Evolutionary conservation across 805 yeast species (phyloP), one percentile per base, ranked within the genome.

Genomic region (Cyberlindnera saturnus): DNA sequence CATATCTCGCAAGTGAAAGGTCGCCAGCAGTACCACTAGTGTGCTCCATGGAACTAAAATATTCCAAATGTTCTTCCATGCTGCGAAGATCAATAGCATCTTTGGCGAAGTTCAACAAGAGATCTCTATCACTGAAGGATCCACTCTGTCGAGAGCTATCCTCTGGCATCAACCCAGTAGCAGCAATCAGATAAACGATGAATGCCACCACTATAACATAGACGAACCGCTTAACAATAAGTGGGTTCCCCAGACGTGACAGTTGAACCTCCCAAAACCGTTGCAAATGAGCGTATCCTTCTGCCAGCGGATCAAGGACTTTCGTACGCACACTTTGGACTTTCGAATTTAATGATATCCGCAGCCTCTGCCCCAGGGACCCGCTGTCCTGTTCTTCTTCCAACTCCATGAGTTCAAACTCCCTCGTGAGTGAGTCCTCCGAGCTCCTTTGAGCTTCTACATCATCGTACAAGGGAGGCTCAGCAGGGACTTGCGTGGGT

Each of bases 11-110:
- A 32, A 89, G 64, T 0, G 91, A 74, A 46, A 79, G 62, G 60
- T 88, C 96, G 16, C 96, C 98, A 14, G 79, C 75, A 3, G 97
- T 82, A 3, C 98, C 98, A 0, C 96, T 79, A 50, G 83, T 63
- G 59, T 89, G 97, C 3, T 81, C 81, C 61, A 91, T 68, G 18
- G 76, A 61, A 35, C 56, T 40, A 17, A 56, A 34, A 37, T 52
- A 56, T 42, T 56, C 57, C 29, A 56, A 35, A 6, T 49, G 46
- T 52, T 56, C 60, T 46, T 56, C 59, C 49, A 56, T 42, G 30
- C 38, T 39, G 19, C 75, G 71, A 6, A 70, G 61, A 54, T 79
- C 84, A 28, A 86, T 67, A 36, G 74, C 70, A n/a, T 64, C 61
- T 29, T 67, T 65, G 7, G 84, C 67, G 38, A 74, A 74, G 5